Base-by-base conservation (phyloP, 108 stramenopile species). In the Nitzschia sp. region DNA sequence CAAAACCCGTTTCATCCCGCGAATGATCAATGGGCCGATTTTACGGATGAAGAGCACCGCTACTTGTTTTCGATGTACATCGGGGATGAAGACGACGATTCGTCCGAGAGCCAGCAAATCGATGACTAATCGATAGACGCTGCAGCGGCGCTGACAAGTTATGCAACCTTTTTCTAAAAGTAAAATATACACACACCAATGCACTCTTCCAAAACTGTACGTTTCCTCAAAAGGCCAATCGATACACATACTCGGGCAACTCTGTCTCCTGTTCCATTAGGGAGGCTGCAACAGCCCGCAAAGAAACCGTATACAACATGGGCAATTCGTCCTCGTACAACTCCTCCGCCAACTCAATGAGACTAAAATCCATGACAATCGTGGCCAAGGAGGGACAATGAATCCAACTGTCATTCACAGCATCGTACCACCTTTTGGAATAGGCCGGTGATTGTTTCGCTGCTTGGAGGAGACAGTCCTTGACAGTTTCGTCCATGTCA, bases 401-500 rank as follows among this genome's bases (percentile, higher is more conserved):
- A 34, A 70, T 58, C 48, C 46, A 70, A 40, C 50, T 51, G 51
- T 70, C 69, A 0, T 46, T 41, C 17, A 50, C 10, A 10, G 57
- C 69, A 51, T 70, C 69, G 46, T 70, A 70, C 69, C 69, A 70
- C n/a, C 69, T 21, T 12, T 40, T 26, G 41, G 69, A 53, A 51
- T 70, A 70, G 8, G 69, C 69, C 15, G 57, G 38, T 5, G 53
- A 56, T 59, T 70, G 46, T 1, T 59, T 17, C 1, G 69, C 69
- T 8, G 69, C 57, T 15, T 70, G 17, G 2, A n/a, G 10, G 19
- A 70, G 39, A 40, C 29, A 26, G 37, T 59, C 58, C 41, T 44
- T 60, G 8, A 59, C 46, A 3, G 52, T 52, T 17, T 70, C 69
- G 29, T 70, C 69, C 57, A 70, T 70, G 9, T 60, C 58, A 29